A percentile compares a stretch with the other conserved stretches of the same genome.
phyloP scores from a whole-genome alignment of 352 stramenopile species.

The Saprolegnia parasitica region DNA sequence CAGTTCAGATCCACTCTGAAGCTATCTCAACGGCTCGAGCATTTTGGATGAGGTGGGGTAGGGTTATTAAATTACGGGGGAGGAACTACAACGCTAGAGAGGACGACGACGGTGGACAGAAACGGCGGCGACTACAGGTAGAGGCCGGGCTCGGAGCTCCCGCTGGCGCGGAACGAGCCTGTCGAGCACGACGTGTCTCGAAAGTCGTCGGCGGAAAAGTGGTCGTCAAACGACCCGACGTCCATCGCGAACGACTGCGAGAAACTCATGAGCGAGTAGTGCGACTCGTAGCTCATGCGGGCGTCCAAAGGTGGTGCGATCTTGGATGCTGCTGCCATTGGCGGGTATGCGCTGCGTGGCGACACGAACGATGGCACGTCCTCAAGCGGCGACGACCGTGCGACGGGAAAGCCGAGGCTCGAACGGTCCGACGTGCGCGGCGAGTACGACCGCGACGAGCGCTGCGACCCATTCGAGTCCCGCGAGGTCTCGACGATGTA shows the following conservation, averaged over 20 bases:
- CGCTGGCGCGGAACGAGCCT: neutral
- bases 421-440: neutral
- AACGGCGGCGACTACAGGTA: conserved; percentile 8
- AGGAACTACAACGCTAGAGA: neutral
- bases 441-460: conserved; percentile 9
- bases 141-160: neutral
- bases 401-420: neutral
- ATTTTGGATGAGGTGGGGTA: neutral
- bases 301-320: too few species aligned
- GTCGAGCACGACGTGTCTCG: conserved; percentile 12
- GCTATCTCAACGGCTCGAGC: too few species aligned
- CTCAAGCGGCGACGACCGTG: neutral
- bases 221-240: neutral
- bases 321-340: too few species aligned
- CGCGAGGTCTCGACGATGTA: conserved; percentile 12
- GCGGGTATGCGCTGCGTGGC: neutral
- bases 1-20: too few species aligned
- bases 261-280: conserved; percentile 19
- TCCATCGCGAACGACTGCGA: conserved; percentile 11
- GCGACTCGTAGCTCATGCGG: conserved; percentile 11
- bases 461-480: conserved; percentile 3
- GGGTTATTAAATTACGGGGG: neutral
- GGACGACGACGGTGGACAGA: neutral
- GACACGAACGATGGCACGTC: conserved; percentile 14
- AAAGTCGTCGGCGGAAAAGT: neutral